These are phyloP conservation scores for Neurospora discreta DNA, from an alignment of 495 filamentous ascomycete genomes.

Conservation along the genomic window DNA sequence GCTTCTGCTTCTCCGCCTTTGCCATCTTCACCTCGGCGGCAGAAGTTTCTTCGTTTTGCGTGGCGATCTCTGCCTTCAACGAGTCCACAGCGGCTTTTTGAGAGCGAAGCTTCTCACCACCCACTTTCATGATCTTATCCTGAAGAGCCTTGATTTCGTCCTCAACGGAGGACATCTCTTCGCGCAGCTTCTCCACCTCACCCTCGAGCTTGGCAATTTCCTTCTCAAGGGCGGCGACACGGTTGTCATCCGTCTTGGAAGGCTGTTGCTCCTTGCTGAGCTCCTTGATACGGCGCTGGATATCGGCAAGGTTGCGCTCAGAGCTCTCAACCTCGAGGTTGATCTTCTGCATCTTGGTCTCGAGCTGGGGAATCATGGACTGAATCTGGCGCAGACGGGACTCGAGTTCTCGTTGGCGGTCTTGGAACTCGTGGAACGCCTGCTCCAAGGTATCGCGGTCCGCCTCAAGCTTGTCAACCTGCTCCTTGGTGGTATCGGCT, in stretches of 20 bases:
- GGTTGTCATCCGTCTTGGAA: conserved; percentile 64
- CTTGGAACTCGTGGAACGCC: conserved; percentile 67
- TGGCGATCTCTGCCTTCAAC: conserved; percentile 73
- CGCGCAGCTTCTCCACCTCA: conserved; percentile 68
- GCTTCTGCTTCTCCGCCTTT: conserved; percentile 86
- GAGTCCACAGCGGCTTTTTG: conserved; percentile 94
- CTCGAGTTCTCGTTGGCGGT: conserved; percentile 69
- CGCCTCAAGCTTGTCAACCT: conserved; percentile 72
- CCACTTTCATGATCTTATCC: conserved; percentile 95
- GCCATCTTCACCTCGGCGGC: conserved; percentile 72
- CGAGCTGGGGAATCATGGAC: conserved; percentile 72
- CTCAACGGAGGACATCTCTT: conserved; percentile 75
- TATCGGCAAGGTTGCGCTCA: conserved; percentile 71
- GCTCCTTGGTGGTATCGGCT: conserved; percentile 72
- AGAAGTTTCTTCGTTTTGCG: conserved; percentile 69
- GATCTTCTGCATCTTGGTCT: conserved; percentile 88
- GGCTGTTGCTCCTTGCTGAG: conserved; percentile 67
- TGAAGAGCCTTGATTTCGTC: conserved; percentile 84
- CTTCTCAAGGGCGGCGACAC: conserved; percentile 58
- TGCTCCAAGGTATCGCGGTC: conserved; percentile 79
- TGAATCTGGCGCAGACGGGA: conserved; percentile 56
- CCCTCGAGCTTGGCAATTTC: conserved; percentile 62
- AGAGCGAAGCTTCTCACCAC: conserved; percentile 79
- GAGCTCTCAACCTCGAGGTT: conserved; percentile 80
- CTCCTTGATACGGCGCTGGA: conserved; percentile 73